Base-by-base conservation (phyloP, 2,329 filamentous ascomycete species). In the Dactylellina cionopaga region DNA sequence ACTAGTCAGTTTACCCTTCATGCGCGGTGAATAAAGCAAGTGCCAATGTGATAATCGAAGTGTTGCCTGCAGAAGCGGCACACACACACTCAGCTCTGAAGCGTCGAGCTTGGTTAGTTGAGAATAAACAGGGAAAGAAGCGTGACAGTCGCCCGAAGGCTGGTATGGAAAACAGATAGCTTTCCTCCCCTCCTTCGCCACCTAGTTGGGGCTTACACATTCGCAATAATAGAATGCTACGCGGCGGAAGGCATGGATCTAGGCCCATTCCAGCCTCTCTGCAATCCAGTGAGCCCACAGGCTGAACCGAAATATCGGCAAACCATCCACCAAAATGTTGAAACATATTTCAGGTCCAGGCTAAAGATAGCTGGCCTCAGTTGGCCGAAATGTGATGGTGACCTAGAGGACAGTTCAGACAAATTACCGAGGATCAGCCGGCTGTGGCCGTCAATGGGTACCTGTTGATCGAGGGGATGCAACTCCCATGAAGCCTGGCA, bases 51-150 rank as follows among this genome's bases (percentile, higher is more conserved):
- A 72, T 65, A 46, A 44, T 24, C 15, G 15, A 43, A 13, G 24
- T 47, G 39, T 25, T 49, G 54, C 51, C 68, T 72, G 68, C 68
- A 72, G 68, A 59, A 54, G 59, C 68, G 68, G 68, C 68, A 64
- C 66, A 54, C 54, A 37, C 35, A 47, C 43, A 43, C 43, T 71
- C 58, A 71, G 66, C 66, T 64, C 58, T 25, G 47, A 70, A 11
- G 22, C 52, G 62, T 43, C 33, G 17, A 17, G 17, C n/a, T 13
- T 9, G 44, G 19, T 5, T 15, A 11, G 29, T 6, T 3, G 24
- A 19, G 4, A 6, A n/a, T 35, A 17, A 9, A 13, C 15, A 17
- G 31, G 11, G 22, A 5, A 41, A 27, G 37, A 37, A 17, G 39
- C 17, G 25, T 59, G 39, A 47, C 27, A 10, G 6, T 35, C 6